A percentile compares a stretch with the other conserved stretches of the same genome.
phyloP scores from a whole-genome alignment of 495 filamentous ascomycete genomes.

The Cercophora samala region DNA sequence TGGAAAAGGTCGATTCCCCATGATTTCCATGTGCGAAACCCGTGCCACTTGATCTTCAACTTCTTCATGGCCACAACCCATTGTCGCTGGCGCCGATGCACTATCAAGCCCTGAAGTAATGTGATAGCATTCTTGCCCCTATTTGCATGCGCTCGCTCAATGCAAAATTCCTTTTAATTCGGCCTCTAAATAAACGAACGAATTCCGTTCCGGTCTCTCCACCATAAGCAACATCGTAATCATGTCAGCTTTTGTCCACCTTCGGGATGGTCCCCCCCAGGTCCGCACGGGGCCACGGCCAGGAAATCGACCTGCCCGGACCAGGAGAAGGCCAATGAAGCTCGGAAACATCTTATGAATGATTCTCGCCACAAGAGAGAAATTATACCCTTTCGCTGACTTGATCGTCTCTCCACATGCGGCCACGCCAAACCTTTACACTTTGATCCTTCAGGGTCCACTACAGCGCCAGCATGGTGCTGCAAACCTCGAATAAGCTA shows the following conservation, averaged over 20 bases:
- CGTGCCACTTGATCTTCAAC: background rate
- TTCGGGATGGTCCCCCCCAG: background rate
- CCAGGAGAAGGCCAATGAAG: background rate
- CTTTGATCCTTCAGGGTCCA: background rate
- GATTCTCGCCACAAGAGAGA: slow-evolving; percentile 4
- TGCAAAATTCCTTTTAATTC: background rate
- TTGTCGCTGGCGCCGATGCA: no score
- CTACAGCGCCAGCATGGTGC: background rate
- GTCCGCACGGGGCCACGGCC: background rate
- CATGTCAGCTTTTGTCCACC: background rate
- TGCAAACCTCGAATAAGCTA: background rate
- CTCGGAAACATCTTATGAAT: slow-evolving; percentile 6
- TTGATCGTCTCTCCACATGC: slow-evolving; percentile 2
- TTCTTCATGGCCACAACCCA: background rate
- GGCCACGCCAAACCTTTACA: background rate
- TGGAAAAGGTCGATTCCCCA: background rate
- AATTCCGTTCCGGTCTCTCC: background rate
- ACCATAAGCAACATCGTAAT: background rate
- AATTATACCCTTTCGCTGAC: background rate
- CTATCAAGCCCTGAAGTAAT: no score
- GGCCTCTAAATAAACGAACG: background rate
- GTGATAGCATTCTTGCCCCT: no score
- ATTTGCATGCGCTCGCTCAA: background rate
- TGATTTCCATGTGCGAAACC: background rate
- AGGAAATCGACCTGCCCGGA: background rate